Percentiles rank a stretch among this genome's conserved stretches.
These are phyloP conservation scores for Boletus insuetus DNA, from an alignment of 768 basidiomycete species.

Conservation along the genomic window DNA sequence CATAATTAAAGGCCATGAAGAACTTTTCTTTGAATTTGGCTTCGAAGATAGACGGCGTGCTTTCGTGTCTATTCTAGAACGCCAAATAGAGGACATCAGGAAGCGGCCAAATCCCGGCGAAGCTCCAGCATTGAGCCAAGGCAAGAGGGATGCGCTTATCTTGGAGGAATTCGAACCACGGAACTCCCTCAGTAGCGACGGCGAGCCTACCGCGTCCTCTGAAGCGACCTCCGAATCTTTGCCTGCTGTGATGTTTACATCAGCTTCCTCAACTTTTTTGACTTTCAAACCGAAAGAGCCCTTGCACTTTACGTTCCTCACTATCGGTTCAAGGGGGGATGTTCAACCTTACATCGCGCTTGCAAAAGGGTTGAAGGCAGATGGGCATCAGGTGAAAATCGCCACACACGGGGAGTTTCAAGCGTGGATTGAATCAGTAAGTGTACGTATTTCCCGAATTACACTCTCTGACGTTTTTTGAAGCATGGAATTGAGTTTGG, in stretches of 20 bases:
- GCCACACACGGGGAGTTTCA: conserved; percentile 95
- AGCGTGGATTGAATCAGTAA: conserved; percentile 91
- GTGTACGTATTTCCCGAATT: conserved; percentile 28
- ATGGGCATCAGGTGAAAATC: conserved; percentile 87
- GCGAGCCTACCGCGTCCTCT: conserved; percentile 44
- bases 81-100: conserved; percentile 74
- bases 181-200: conserved; percentile 33
- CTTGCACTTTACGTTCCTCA: conserved; percentile 89
- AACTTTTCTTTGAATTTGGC: conserved; percentile 94
- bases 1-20: conserved; percentile 94
- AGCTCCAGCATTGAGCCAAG: conserved; percentile 40
- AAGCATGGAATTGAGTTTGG: conserved; percentile 97
- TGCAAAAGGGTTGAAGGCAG: conserved; percentile 84
- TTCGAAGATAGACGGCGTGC: conserved; percentile 77
- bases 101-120: conserved; percentile 48
- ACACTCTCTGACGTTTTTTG: conserved; percentile 5
- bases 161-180: conserved; percentile 80
- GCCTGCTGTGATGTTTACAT: conserved; percentile 95
- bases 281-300: conserved; percentile 90
- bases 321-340: conserved; percentile 95
- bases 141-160: conserved; percentile 70
- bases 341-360: conserved; percentile 98
- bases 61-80: conserved; percentile 72
- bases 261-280: conserved; percentile 92
- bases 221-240: conserved; percentile 66